A percentile compares a stretch with the other conserved stretches of the same genome.
Conservation (phyloP, 305 asterid genomes). For the Ilex paraguariensis region DNA sequence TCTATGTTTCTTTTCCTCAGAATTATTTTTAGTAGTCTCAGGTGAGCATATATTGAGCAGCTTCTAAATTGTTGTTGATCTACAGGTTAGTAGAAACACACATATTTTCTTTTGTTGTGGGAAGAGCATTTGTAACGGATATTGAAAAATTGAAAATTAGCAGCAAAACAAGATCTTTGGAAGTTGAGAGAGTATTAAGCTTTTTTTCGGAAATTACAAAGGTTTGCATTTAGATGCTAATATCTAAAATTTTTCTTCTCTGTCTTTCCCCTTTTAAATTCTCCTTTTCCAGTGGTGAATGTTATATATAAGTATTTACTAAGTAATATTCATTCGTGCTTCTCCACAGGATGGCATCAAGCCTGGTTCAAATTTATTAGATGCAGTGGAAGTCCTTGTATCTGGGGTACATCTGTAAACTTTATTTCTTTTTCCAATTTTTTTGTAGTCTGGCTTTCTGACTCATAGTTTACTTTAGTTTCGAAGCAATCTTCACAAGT, state of each 20-base stretch:
- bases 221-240: slow-evolving; percentile 39
- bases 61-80: slow-evolving; percentile 22
- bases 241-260: slow-evolving; percentile 10
- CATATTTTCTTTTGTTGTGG: slow-evolving; percentile 96
- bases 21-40: too few species aligned
- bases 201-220: slow-evolving; percentile 80
- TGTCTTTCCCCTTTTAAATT: background rate
- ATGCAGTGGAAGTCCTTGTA: slow-evolving; percentile 91
- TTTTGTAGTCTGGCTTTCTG: slow-evolving; percentile 9
- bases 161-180: slow-evolving; percentile 87
- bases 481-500: background rate
- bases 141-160: slow-evolving; percentile 93
- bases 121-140: slow-evolving; percentile 97
- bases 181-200: slow-evolving; percentile 70
- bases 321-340: slow-evolving; percentile 22
- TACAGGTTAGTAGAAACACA: slow-evolving; percentile 98
- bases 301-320: too few species aligned
- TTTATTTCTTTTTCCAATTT: slow-evolving; percentile 10
- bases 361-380: slow-evolving; percentile 89
- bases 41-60: slow-evolving; percentile 14
- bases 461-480: slow-evolving; percentile 8
- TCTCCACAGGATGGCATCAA: slow-evolving; percentile 74
- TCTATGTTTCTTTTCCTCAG: too few species aligned
- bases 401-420: slow-evolving; percentile 67
- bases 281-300: slow-evolving; percentile 3